phyloP scores from a whole-genome alignment of 495 filamentous ascomycete species.

The Echria macrotheca region DNA sequence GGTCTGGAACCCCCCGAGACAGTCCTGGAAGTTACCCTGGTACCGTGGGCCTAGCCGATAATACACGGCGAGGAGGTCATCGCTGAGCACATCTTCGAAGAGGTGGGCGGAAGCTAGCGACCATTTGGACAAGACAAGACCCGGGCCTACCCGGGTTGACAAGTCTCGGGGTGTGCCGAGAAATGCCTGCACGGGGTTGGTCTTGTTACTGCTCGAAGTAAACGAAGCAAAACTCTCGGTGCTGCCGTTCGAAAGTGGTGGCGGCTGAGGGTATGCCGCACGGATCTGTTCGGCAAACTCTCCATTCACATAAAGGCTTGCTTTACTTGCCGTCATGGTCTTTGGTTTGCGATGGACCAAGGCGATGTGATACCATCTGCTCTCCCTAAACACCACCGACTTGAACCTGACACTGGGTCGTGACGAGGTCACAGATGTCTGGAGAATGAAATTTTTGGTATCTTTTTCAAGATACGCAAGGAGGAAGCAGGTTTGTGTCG shows the following conservation, averaged over 20 bases:
- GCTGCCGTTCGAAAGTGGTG: conserved; percentile 53
- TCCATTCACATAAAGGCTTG: conserved; percentile 84
- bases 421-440: conserved; percentile 84
- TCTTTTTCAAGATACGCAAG: conserved; percentile 92
- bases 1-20: conserved; percentile 91
- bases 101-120: conserved; percentile 84
- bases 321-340: conserved; percentile 71
- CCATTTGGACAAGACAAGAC: conserved; percentile 73
- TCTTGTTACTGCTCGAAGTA: conserved; percentile 48
- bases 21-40: conserved; percentile 93
- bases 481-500: conserved; percentile 87
- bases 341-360: conserved; percentile 75
- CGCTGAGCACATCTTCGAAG: conserved; percentile 80
- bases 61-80: conserved; percentile 87
- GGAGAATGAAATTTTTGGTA: conserved; percentile 90
- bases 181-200: conserved; percentile 79
- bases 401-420: conserved; percentile 92
- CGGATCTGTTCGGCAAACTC: conserved; percentile 91
- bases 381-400: conserved; percentile 64
- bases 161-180: conserved; percentile 89
- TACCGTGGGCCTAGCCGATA: conserved; percentile 86
- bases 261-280: conserved; percentile 73
- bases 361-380: conserved; percentile 87
- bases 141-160: conserved; percentile 71
- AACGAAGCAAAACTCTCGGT: conserved; percentile 58